These are phyloP conservation scores for Trichosporon sp. DNA, from an alignment of 1,284 basidiomycete genomes.

Conservation along the genomic window DNA sequence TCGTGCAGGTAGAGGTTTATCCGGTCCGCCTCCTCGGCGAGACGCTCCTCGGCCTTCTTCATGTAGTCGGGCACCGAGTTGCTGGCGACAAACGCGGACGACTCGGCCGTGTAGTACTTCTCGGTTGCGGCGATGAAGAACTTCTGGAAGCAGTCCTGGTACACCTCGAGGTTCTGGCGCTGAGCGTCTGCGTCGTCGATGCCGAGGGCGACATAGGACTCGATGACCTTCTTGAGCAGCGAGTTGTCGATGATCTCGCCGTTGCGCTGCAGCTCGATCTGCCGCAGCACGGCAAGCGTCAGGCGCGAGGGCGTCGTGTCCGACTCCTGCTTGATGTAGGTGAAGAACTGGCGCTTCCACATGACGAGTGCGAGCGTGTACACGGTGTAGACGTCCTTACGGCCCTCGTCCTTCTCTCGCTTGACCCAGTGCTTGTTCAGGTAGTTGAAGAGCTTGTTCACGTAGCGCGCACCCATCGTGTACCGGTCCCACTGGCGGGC, in stretches of 20 bases:
- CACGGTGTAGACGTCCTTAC: conserved; percentile 90
- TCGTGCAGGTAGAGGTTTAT: conserved; percentile 92
- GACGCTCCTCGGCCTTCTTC: conserved; percentile 87
- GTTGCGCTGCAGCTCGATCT: conserved; percentile 90
- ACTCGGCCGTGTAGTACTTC: conserved; percentile 87
- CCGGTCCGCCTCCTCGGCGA: conserved; percentile 91
- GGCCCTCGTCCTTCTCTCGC: conserved; percentile 94
- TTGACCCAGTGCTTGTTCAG: conserved; percentile 99
- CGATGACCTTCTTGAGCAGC: conserved; percentile 91
- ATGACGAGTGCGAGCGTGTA: conserved; percentile 97
- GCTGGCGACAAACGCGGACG: conserved; percentile 79
- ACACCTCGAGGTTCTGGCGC: conserved; percentile 68
- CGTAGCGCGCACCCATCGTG: conserved; percentile 92
- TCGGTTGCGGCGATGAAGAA: conserved; percentile 87
- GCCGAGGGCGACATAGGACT: conserved; percentile 93
- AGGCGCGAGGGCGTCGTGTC: conserved; percentile 67
- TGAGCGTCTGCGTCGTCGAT: conserved; percentile 74
- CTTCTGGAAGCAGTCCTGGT: conserved; percentile 83
- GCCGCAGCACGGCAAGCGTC: conserved; percentile 77
- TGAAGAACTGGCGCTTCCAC: conserved; percentile 92
- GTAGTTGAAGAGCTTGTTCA: conserved; percentile 93
- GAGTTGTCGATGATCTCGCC: conserved; percentile 91
- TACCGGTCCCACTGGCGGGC: conserved; percentile 92
- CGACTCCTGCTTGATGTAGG: conserved; percentile 62
- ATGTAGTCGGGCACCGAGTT: conserved; percentile 95